phyloP scores from a whole-genome alignment of 2,329 filamentous ascomycete species.

The Alternaria alternata region DNA sequence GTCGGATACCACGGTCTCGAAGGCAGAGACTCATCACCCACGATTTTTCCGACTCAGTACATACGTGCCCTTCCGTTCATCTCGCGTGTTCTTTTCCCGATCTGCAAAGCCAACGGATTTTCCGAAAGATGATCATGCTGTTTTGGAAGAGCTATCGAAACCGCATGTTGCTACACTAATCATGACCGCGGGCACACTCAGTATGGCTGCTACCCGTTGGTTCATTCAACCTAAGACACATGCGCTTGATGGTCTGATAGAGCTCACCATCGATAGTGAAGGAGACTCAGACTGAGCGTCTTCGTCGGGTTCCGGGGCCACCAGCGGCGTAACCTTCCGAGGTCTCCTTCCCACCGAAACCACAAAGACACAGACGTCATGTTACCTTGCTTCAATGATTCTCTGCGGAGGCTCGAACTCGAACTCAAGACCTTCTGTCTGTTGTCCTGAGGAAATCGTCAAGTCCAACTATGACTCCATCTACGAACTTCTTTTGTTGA shows the following conservation, averaged over 20 bases:
- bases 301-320: background rate
- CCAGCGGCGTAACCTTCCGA: background rate
- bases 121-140: conserved; percentile 32
- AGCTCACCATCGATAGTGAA: conserved; percentile 27
- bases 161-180: conserved; percentile 43
- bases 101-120: conserved; percentile 28
- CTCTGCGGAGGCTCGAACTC: background rate
- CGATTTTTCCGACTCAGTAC: conserved; percentile 46
- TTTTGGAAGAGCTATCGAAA: conserved; percentile 42
- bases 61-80: conserved; percentile 40
- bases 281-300: background rate
- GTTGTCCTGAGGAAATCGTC: background rate
- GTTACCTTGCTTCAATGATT: background rate
- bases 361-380: background rate
- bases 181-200: conserved; percentile 45
- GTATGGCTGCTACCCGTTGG: conserved; percentile 42
- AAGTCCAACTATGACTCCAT: background rate
- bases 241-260: conserved; percentile 19
- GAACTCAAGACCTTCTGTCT: background rate
- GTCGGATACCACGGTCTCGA: conserved; percentile 24
- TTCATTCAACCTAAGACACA: conserved; percentile 25
- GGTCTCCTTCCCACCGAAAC: background rate
- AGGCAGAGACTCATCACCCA: conserved; percentile 29
- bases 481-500: background rate
- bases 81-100: conserved; percentile 46